Percentiles rank a stretch among this genome's conserved stretches.
Conservation (phyloP, 768 basidiomycete species). For the Stropharia rugosoannulata region DNA sequence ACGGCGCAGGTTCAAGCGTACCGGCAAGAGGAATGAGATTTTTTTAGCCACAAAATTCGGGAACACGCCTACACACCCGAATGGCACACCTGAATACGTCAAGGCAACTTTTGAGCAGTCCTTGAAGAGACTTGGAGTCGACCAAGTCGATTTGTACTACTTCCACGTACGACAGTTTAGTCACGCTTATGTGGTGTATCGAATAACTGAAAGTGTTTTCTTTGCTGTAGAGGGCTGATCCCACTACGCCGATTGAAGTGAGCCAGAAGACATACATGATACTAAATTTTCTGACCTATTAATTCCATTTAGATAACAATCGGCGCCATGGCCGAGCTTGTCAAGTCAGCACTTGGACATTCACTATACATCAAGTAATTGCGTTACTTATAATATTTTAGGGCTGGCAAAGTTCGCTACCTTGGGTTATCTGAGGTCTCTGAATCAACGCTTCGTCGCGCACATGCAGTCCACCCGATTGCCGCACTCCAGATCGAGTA, state of each 20-base stretch:
- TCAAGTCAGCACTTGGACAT: constrained; percentile 33
- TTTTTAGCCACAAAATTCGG: constrained; percentile 63
- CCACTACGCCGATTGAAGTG: constrained; percentile 44
- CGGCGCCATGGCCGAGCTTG: constrained; percentile 47
- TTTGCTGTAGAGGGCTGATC: constrained; percentile 34
- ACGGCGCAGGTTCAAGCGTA: constrained; percentile 43
- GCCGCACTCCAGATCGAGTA: constrained; percentile 51
- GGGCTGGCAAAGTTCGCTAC: constrained; percentile 44
- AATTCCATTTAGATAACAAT: constrained; percentile 33
- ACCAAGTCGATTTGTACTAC: constrained; percentile 46
- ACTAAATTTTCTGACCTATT: too few relatives aligned
- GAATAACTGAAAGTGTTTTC: not conserved
- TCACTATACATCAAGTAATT: not conserved
- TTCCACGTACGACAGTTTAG: constrained; percentile 31
- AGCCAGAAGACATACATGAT: not conserved
- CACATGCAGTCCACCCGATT: constrained; percentile 49
- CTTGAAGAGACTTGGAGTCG: constrained; percentile 39
- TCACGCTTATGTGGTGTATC: not conserved
- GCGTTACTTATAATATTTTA: not conserved
- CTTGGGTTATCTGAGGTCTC: constrained; percentile 55
- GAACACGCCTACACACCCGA: constrained; percentile 11
- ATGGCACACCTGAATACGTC: constrained; percentile 38
- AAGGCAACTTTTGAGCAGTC: constrained; percentile 35
- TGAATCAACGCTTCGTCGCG: constrained; percentile 45
- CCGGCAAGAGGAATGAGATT: constrained; percentile 51